These are phyloP conservation scores for Ambrosiella cleistominuta DNA, from an alignment of 2,329 filamentous ascomycete genomes.

Conservation along the genomic window DNA sequence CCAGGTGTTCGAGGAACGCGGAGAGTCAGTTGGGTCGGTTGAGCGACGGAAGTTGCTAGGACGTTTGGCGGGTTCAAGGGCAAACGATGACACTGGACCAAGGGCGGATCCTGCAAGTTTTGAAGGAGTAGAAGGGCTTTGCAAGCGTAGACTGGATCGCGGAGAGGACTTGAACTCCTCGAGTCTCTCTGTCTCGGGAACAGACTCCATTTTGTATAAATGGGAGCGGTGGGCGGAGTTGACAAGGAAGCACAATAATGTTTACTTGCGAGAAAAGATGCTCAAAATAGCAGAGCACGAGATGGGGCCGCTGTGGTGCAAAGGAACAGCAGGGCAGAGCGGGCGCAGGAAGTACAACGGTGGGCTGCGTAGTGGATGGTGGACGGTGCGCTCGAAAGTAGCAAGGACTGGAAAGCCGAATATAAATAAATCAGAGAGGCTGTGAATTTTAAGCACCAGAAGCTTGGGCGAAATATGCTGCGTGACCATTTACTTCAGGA, in stretches of 20 bases:
- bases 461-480: not conserved
- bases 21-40: slow-evolving; percentile 40
- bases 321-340: not conserved
- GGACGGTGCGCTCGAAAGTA: slow-evolving; percentile 2
- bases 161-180: slow-evolving; percentile 45
- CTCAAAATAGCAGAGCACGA: not conserved
- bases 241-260: not conserved
- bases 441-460: not conserved
- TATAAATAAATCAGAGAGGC: not conserved
- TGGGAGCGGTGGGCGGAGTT: not conserved
- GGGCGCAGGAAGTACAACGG: not conserved
- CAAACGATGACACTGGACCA: slow-evolving; percentile 17
- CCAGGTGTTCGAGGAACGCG: slow-evolving; percentile 26
- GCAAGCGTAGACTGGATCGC: slow-evolving; percentile 35
- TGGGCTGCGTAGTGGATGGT: not conserved
- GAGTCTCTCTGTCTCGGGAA: slow-evolving; percentile 51
- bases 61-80: slow-evolving; percentile 30
- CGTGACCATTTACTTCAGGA: too few relatives aligned
- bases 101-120: slow-evolving; percentile 8
- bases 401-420: not conserved
- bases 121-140: slow-evolving; percentile 19
- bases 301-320: not conserved
- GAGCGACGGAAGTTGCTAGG: slow-evolving; percentile 37
- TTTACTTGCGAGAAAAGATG: not conserved
- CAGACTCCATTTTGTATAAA: slow-evolving; percentile 40